Evolutionary conservation across 2,329 filamentous ascomycete species (phyloP).

Genomic region (Aspergillus pseudonomiae): DNA sequence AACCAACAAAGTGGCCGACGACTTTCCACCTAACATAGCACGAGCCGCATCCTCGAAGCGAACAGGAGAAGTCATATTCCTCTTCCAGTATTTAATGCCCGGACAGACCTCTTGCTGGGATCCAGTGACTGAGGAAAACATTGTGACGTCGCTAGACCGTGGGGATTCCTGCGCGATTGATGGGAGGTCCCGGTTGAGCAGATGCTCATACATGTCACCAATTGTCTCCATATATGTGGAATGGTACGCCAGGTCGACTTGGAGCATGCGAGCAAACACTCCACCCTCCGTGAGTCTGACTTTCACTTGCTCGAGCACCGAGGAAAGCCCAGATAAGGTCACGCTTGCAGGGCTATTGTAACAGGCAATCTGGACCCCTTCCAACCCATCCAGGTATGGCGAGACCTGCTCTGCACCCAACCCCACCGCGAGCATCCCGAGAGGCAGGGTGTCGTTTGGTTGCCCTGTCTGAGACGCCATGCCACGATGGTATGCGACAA

Average conservation of each 20-base stretch:
- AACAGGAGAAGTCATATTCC: slow-evolving; percentile 2
- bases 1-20: background rate
- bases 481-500: slow-evolving; percentile 50
- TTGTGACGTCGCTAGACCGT: background rate
- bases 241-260: slow-evolving; percentile 27
- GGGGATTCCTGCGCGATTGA: background rate
- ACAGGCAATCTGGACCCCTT: slow-evolving; percentile 19
- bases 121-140: slow-evolving; percentile 14
- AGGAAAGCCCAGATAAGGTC: slow-evolving; percentile 21
- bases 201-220: slow-evolving; percentile 2
- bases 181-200: slow-evolving; percentile 1
- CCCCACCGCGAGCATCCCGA: slow-evolving; percentile 24
- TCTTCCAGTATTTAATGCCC: slow-evolving; percentile 3
- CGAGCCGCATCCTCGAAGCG: background rate
- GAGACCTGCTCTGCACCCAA: slow-evolving; percentile 10
- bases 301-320: slow-evolving; percentile 11
- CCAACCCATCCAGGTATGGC: slow-evolving; percentile 6
- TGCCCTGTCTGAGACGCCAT: background rate
- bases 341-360: slow-evolving; percentile 21
- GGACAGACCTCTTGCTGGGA: background rate
- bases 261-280: slow-evolving; percentile 12
- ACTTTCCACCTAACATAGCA: background rate
- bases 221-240: slow-evolving; percentile 3
- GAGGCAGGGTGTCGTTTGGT: background rate
- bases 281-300: slow-evolving; percentile 5